Percentiles rank a stretch among this genome's conserved stretches.
phyloP scores from a whole-genome alignment of 345 rosid species.

The Salix arbutifolia region DNA sequence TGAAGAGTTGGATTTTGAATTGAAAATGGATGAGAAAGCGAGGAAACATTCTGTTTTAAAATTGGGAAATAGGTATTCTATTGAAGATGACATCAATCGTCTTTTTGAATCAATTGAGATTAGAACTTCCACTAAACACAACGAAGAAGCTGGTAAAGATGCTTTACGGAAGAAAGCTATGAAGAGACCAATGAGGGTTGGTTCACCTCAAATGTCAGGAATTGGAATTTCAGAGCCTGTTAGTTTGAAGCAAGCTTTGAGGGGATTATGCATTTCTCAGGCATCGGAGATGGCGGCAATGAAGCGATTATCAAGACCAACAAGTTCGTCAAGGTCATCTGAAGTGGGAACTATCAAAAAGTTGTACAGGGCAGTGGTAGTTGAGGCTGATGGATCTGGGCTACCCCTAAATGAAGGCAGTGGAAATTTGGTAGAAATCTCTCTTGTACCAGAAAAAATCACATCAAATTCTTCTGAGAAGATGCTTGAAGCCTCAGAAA shows the following conservation, averaged over 20 bases:
- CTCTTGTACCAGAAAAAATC: slow-evolving; percentile 53
- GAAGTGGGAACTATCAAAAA: slow-evolving; percentile 63
- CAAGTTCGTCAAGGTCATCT: slow-evolving; percentile 38
- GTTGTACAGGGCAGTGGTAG: slow-evolving; percentile 57
- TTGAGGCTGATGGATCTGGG: slow-evolving; percentile 54
- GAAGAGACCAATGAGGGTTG: slow-evolving; percentile 63
- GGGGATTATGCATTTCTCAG: slow-evolving; percentile 78
- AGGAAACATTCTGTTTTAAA: slow-evolving; percentile 23
- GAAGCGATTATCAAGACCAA: slow-evolving; percentile 59
- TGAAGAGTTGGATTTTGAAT: slow-evolving; percentile 32
- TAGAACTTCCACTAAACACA: slow-evolving; percentile 40
- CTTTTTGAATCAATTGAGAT: slow-evolving; percentile 57
- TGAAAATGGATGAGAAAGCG: slow-evolving; percentile 21
- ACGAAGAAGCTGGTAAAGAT: slow-evolving; percentile 35
- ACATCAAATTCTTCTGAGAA: slow-evolving; percentile 24
- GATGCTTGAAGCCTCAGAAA: slow-evolving; percentile 28
- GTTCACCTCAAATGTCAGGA: slow-evolving; percentile 52
- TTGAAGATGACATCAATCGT: slow-evolving; percentile 69
- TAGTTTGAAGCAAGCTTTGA: slow-evolving; percentile 79
- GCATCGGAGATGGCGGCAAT: slow-evolving; percentile 84
- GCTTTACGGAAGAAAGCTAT: slow-evolving; percentile 51
- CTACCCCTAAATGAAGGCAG: slow-evolving; percentile 35
- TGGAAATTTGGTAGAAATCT: slow-evolving; percentile 52
- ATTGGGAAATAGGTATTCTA: slow-evolving; percentile 45
- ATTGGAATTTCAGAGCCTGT: slow-evolving; percentile 65